Base-by-base conservation (phyloP, 495 filamentous ascomycete genomes). In the Aspergillus ostianus region DNA sequence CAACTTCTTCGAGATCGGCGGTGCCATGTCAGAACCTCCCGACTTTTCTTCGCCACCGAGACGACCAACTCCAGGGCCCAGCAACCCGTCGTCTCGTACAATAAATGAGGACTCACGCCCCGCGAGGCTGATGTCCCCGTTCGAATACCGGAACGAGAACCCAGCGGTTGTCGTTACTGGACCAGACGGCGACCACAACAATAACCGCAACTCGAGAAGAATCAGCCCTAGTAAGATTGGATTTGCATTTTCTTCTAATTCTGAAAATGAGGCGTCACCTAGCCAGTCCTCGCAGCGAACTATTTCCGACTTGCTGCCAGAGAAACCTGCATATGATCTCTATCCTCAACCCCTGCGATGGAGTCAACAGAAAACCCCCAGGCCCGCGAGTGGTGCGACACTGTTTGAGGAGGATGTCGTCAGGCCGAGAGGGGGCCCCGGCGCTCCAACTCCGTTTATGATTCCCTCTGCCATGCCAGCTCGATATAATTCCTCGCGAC, bases 1-100 rank as follows among this genome's bases (percentile, higher is more conserved):
- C 6, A 59, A 73, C n/a, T 65, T 65, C 29, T 80, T 77, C 51
- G 77, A 80, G 53, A 78, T 77, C 60, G 77, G 76, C 21, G 77
- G 75, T 7, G 58, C 64, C 13, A 78, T 78, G 76, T 65, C 71
- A 53, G 73, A 78, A 56, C 77, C 76, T 46, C 67, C 70, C 2
- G 70, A 73, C 18, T 79, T 78, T 36, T 63, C 60, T 19, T 58
- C 60, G 9, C 57, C 64, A 26, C 68, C 69, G 21, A 65, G 63
- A 30, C 62, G 57, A 15, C 71, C 61, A 48, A 61, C 56, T 1
- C 46, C 63, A 30, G 63, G 62, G 5, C 56, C 64, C 53, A 48
- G 13, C 15, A 49, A 53, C 44, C 54, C 59, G 10, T 61, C 58
- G 9, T 55, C 57, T 50, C 48, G 57, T 32, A 48, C 61, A 49